Evolutionary conservation across 2,329 filamentous ascomycete species (phyloP).

Genomic region (Diaporthe capsici): DNA sequence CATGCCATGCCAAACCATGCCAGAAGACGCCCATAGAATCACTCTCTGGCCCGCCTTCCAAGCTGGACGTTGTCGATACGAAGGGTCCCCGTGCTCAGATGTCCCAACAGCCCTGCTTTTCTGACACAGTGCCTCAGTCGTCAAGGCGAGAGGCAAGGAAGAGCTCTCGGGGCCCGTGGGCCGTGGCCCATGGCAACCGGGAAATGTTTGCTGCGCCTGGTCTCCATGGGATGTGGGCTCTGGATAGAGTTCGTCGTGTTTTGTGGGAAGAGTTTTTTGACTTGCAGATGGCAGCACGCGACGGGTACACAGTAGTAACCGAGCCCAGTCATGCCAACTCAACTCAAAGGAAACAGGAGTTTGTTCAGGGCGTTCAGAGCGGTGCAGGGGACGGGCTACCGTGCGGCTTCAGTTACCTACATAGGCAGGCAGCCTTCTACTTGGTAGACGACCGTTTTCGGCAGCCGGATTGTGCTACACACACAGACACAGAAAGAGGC

Average conservation of each 20-base stretch:
- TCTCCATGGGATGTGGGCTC: constrained; percentile 30
- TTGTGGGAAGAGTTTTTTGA: constrained; percentile 16
- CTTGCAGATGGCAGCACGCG: constrained; percentile 20
- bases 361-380: background rate
- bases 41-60: background rate
- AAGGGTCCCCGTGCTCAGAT: constrained; percentile 12
- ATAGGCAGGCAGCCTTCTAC: background rate
- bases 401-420: background rate
- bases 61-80: constrained; percentile 9
- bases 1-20: constrained; percentile 19
- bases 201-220: constrained; percentile 30
- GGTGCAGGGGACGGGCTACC: no score
- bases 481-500: background rate
- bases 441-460: background rate
- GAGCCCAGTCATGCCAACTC: constrained; percentile 22
- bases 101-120: constrained; percentile 26
- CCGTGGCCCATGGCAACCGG: constrained; percentile 26
- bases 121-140: constrained; percentile 12
- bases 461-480: constrained; percentile 25
- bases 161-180: constrained; percentile 15
- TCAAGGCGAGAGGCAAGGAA: constrained; percentile 18
- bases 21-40: background rate
- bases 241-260: constrained; percentile 26
- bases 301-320: constrained; percentile 1
- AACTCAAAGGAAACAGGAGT: constrained; percentile 6